Conservation (phyloP, 2,329 filamentous ascomycete species). For the Pseudogymnoascus sp. region DNA sequence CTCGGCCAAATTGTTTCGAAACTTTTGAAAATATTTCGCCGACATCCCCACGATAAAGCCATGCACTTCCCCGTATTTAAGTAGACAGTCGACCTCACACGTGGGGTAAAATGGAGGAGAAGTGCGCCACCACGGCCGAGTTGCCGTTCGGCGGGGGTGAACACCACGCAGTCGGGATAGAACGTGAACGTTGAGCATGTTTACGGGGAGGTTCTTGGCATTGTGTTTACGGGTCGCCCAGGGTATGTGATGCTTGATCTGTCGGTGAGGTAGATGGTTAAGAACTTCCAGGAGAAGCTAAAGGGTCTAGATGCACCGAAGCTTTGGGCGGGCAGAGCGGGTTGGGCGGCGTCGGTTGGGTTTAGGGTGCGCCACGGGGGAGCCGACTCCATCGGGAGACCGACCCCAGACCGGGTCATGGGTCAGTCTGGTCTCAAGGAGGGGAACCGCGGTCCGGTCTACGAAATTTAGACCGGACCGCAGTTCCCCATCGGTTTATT, state of each 20-base stretch:
- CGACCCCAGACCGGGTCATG: no score
- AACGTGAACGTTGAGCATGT: slow-evolving; percentile 65
- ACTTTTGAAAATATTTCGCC: neutral
- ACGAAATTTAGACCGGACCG: no score
- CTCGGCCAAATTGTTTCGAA: slow-evolving; percentile 5
- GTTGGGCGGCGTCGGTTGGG: neutral
- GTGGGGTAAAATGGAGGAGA: slow-evolving; percentile 57
- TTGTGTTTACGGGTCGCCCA: slow-evolving; percentile 56
- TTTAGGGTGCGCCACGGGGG: no score
- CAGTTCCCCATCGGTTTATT: no score
- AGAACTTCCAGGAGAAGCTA: slow-evolving; percentile 54
- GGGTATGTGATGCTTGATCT: slow-evolving; percentile 67
- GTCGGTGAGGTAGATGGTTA: slow-evolving; percentile 56
- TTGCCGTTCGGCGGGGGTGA: slow-evolving; percentile 68
- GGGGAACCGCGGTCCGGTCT: no score
- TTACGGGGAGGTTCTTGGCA: slow-evolving; percentile 53
- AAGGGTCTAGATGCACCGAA: slow-evolving; percentile 38
- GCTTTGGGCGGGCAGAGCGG: slow-evolving; percentile 14
- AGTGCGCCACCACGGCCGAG: slow-evolving; percentile 60
- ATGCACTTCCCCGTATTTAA: neutral
- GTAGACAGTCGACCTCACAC: slow-evolving; percentile 35
- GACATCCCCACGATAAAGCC: neutral
- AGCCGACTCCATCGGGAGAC: no score
- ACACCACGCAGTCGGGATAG: slow-evolving; percentile 56
- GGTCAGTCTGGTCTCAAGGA: no score